A percentile compares a stretch with the other conserved stretches of the same genome.
These are phyloP conservation scores for Citrus australasica DNA, from an alignment of 345 rosid species.

Conservation along the genomic window DNA sequence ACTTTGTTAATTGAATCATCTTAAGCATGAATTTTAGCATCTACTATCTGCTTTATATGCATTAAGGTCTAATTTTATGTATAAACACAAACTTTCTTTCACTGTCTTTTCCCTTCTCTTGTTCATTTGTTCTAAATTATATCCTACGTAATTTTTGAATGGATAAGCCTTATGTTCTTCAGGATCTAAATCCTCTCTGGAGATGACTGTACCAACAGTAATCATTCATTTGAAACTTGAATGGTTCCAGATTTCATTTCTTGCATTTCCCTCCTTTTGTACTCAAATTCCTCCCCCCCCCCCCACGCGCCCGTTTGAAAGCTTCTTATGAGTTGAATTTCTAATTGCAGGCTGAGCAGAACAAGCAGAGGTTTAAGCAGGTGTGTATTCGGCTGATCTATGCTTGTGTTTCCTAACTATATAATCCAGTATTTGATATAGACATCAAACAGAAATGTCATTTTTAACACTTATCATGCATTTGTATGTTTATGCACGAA, in stretches of 20 bases:
- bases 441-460: neutral
- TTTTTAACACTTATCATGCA: neutral
- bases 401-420: neutral
- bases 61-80: neutral
- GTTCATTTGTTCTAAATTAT: neutral
- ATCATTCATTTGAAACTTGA: neutral
- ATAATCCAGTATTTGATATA: neutral
- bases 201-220: neutral
- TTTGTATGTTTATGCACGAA: neutral
- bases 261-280: neutral
- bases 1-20: neutral
- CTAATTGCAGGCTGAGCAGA: slow-evolving; percentile 40
- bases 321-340: neutral
- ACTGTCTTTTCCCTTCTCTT: neutral
- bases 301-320: neutral
- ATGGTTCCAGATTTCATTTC: neutral
- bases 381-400: slow-evolving; percentile 13
- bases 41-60: neutral
- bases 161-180: neutral
- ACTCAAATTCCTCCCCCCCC: neutral
- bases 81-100: neutral
- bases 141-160: neutral
- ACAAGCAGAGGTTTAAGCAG: slow-evolving; percentile 37
- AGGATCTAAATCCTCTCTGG: neutral
- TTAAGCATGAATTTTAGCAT: neutral